Evolutionary conservation across 2,329 filamentous ascomycete species (phyloP).

Genomic region (Aspergillus fumigatus): DNA sequence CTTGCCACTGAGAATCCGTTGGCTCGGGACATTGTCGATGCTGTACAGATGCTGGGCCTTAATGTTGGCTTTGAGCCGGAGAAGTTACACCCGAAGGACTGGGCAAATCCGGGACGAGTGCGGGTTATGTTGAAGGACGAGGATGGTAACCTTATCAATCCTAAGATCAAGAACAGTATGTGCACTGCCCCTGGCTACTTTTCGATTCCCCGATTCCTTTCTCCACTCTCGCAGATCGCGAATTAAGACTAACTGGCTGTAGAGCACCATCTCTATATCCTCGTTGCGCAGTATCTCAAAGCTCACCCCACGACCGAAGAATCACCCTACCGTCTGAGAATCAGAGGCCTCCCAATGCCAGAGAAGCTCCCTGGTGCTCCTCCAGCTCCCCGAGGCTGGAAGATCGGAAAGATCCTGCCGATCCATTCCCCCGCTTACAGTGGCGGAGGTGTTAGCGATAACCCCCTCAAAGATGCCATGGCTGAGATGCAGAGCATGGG

Average conservation of each 20-base stretch:
- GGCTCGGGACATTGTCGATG: slow-evolving; percentile 81
- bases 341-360: slow-evolving; percentile 67
- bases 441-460: slow-evolving; percentile 89
- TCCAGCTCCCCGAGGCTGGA: slow-evolving; percentile 82
- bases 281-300: slow-evolving; percentile 72
- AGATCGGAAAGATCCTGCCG: slow-evolving; percentile 77
- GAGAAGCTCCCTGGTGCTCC: slow-evolving; percentile 67
- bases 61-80: slow-evolving; percentile 75
- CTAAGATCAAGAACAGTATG: slow-evolving; percentile 61
- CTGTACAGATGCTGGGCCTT: slow-evolving; percentile 65
- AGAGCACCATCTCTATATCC: slow-evolving; percentile 80
- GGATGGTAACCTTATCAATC: slow-evolving; percentile 45
- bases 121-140: slow-evolving; percentile 66
- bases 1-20: slow-evolving; percentile 80
- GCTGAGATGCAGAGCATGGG: slow-evolving; percentile 68
- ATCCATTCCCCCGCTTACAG: slow-evolving; percentile 85
- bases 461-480: slow-evolving; percentile 96
- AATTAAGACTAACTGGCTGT: background rate
- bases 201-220: background rate
- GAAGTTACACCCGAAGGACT: slow-evolving; percentile 93
- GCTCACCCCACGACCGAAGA: slow-evolving; percentile 72
- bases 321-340: slow-evolving; percentile 64
- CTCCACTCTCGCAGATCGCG: background rate
- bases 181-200: slow-evolving; percentile 10
- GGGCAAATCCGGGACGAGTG: slow-evolving; percentile 91